Percentiles rank a stretch among this genome's conserved stretches.
These are phyloP conservation scores for Eucalyptus melliodora DNA, from an alignment of 345 rosid genomes.

Conservation along the genomic window DNA sequence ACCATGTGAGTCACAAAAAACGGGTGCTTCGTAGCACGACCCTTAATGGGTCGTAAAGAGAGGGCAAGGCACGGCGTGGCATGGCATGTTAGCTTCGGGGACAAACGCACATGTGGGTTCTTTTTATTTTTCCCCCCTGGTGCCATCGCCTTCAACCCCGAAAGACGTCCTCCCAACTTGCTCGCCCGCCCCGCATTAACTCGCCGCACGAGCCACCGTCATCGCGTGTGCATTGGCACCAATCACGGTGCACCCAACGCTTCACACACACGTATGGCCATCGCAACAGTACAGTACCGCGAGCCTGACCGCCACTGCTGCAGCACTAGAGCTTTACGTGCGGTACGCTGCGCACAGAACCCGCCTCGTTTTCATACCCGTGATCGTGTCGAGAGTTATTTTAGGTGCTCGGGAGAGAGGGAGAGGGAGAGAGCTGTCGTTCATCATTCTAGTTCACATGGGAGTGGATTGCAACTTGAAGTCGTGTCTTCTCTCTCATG, in stretches of 20 bases:
- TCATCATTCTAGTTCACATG: slow-evolving; percentile 8
- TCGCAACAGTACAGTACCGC: not conserved
- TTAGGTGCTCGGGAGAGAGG: not conserved
- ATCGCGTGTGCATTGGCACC: not conserved
- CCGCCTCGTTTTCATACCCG: not conserved
- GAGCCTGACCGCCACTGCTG: not conserved
- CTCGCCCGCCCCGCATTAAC: not conserved
- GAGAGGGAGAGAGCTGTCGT: not conserved
- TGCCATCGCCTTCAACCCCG: not conserved
- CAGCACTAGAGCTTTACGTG: not conserved
- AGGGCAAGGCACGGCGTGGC: not conserved
- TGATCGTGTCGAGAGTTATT: not conserved
- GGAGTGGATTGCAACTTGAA: not conserved
- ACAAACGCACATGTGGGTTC: not conserved
- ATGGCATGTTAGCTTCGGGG: not conserved
- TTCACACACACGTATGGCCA: not conserved
- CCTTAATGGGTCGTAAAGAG: not conserved
- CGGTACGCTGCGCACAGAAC: not conserved
- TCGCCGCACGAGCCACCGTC: not conserved
- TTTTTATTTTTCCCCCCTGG: not conserved
- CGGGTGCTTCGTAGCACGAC: not conserved
- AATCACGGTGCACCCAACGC: not conserved
- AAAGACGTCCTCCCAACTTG: not conserved
- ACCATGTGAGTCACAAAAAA: not conserved
- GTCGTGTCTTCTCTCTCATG: slow-evolving; percentile 7